Evolutionary conservation across 352 stramenopile genomes (phyloP), one percentile per base, ranked within the genome.

Genomic region (Peronosclerospora sorghi): DNA sequence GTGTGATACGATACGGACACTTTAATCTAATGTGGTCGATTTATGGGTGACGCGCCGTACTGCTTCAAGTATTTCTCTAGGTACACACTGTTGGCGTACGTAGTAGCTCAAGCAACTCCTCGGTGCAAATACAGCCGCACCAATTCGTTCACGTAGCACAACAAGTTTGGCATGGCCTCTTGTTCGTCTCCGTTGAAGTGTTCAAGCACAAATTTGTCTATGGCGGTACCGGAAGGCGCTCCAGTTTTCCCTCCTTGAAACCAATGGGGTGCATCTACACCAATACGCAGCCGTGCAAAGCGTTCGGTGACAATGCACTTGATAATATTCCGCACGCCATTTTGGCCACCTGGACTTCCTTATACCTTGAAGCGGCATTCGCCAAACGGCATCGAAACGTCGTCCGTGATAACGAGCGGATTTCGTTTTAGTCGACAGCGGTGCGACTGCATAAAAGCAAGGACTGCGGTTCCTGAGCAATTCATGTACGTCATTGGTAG

Each of bases 401-500:
- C 78, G 45, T 93, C 81, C 2, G 72, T 75, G 19, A 90, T 42
- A 20, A 93, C 80, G 13, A 93, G 72, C 35, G 77, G 54, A 29
- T 90, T 93, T 54, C 82, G 83, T 62, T 93, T 93, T 15, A 93
- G 62, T 17, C 77, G 71, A 72, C 79, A 93, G 15, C 65, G 73
- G 35, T 92, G 75, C 14, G 58, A 58, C 45, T 86, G 66, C 73
- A 92, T 86, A 37, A 89, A 90, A 9, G 69, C 70, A 34, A 73
- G 62, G 15, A 92, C 80, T 0, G 77, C 70, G 23, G 67, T 73
- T 13, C 80, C 80, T 7, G 75, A 89, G 41, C 77, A 78, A 54
- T 93, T 93, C 81, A 93, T 93, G 54, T 77, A 93, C 7, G 81
- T 93, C 6, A 62, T 73, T 0, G 81, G 81, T 12, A 83, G 57